Percentiles rank a stretch among this genome's conserved stretches.
phyloP scores from a whole-genome alignment of 164 flowering plant genomes.

The Akebia trifoliata region DNA sequence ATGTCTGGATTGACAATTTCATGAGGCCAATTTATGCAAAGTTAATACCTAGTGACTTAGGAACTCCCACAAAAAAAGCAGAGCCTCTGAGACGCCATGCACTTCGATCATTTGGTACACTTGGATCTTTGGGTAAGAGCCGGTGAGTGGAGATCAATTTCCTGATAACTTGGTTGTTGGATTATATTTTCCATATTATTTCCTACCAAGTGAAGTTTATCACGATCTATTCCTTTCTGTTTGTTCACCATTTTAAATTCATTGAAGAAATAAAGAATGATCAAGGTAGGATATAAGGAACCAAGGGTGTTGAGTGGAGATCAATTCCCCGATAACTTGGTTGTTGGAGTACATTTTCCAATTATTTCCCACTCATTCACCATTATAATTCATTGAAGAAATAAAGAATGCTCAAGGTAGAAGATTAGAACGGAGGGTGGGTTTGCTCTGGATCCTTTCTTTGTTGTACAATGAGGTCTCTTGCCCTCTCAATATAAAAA shows the following conservation, averaged over 20 bases:
- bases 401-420: no score
- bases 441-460: no score
- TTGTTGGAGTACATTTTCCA: no score
- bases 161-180: slow-evolving; percentile 9
- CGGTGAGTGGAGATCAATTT: slow-evolving; percentile 42
- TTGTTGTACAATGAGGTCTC: no score
- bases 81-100: slow-evolving; percentile 52
- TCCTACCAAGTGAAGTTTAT: neutral
- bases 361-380: no score
- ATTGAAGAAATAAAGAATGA: neutral
- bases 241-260: neutral
- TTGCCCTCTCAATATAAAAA: no score
- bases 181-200: neutral
- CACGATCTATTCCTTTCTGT: neutral
- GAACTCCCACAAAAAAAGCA: slow-evolving; percentile 46
- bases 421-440: no score
- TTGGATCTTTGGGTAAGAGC: slow-evolving; percentile 93
- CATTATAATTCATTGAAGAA: no score
- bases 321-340: no score
- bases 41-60: slow-evolving; percentile 85
- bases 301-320: neutral
- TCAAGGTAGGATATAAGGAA: neutral
- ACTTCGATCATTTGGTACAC: slow-evolving; percentile 72
- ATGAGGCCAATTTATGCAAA: slow-evolving; percentile 90
- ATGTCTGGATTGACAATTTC: slow-evolving; percentile 69